Evolutionary conservation across 108 stramenopile genomes (phyloP), one percentile per base, ranked within the genome.

Genomic region (Fragilariopsis cylindrus): DNA sequence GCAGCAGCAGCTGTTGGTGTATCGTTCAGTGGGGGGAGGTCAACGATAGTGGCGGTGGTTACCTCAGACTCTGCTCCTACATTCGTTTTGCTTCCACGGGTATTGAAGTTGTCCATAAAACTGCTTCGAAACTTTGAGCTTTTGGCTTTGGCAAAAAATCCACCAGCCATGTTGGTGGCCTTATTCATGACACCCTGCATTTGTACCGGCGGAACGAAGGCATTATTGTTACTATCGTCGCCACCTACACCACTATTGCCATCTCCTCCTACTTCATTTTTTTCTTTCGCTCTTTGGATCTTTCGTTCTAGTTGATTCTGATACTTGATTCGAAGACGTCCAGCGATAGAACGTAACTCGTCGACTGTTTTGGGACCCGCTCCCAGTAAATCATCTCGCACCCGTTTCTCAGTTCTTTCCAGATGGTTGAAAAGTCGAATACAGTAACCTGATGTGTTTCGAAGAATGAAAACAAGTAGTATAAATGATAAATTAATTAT

Each of bases 341-440:
- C 79, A 39, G 84, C 82, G 70, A 95, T 82, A 16, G 85, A 70
- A 52, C 91, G 77, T 16, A 95, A 62, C 76, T 92, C 91, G n/a
- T 86, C 91, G 30, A 92, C 88, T 21, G 81, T 87, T 57, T 83
- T 84, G 5, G 93, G 93, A 1, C 93, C 93, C 1, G 88, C 90
- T 47, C 90, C 90, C 16, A 95, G 75, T 41, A 92, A 72, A 78
- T 95, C 93, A 48, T 92, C 85, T 19, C 88, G 82, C 8, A 95
- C 91, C 53, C 93, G 85, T 60, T 78, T 72, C 78, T 92, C 91
- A 6, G 91, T 90, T 21, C 81, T 76, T 75, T 91, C 90, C 80
- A 92, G 64, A 95, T 92, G 48, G 81, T 78, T 39, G 93, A 74
- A 80, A 95, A 95, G 74, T 95, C 93, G 85, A 95, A 95, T 15